These are phyloP conservation scores for Albugo laibachii DNA, from an alignment of 352 stramenopile species.

Conservation along the genomic window DNA sequence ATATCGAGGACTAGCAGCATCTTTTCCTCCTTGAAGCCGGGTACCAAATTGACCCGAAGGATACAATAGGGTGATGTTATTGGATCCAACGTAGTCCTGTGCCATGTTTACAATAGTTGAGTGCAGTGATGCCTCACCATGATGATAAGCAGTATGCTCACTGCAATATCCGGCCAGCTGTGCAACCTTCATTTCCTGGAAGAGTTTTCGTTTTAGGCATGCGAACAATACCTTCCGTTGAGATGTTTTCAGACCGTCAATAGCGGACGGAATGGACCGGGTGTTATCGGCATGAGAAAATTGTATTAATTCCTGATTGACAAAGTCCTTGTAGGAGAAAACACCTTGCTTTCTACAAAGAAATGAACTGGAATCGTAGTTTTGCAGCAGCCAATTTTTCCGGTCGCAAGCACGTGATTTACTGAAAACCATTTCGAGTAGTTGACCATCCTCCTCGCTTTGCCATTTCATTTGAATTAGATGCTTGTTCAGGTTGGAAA, in stretches of 20 bases:
- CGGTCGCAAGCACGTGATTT: conserved; percentile 92
- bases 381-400: conserved; percentile 89
- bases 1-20: conserved; percentile 94
- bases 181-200: conserved; percentile 98
- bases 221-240: conserved; percentile 96
- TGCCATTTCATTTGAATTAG: conserved; percentile 81
- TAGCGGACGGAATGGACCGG: conserved; percentile 88
- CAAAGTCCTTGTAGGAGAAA: conserved; percentile 92
- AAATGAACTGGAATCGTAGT: conserved; percentile 78
- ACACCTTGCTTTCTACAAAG: conserved; percentile 82
- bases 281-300: conserved; percentile 95
- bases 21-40: conserved; percentile 94
- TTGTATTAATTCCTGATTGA: conserved; percentile 98
- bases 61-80: conserved; percentile 96
- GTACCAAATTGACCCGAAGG: conserved; percentile 99
- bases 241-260: conserved; percentile 96
- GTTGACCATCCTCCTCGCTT: conserved; percentile 60
- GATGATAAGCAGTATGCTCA: conserved; percentile 96
- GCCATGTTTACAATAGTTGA: conserved; percentile 98
- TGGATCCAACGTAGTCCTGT: conserved; percentile 94
- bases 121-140: conserved; percentile 95
- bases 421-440: conserved; percentile 98
- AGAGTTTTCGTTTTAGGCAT: conserved; percentile 97
- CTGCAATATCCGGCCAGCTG: conserved; percentile 97
- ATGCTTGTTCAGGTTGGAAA: conserved; percentile 89